Evolutionary conservation across 2,329 filamentous ascomycete species (phyloP), one percentile per base, ranked within the genome.

Genomic region (Sclerotinia glacialis): DNA sequence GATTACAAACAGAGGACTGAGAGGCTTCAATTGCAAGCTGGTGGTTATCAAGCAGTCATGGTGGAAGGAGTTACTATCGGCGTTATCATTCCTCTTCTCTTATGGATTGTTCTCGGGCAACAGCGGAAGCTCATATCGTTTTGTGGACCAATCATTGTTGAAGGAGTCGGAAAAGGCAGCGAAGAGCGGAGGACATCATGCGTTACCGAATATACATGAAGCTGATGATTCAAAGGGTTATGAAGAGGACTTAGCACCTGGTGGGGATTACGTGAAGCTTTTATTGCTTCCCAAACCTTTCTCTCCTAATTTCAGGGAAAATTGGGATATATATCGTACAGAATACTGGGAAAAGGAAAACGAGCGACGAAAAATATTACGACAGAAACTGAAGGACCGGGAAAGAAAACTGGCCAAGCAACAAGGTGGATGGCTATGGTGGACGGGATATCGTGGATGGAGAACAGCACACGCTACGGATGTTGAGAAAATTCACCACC

Each of bases 341-440:
- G 93, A 97, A 68, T 99, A 97, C 79, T 99, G 95, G 95, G 94
- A 97, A 73, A 89, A 89, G 69, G 95, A 99, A 78, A 99, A 99
- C 75, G 92, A 96, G 77, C 88, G 94, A 2, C 87, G 95, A 16
- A 85, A 89, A 3, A 80, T 90, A 67, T 81, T 97, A 31, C 85
- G 92, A 52, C 76, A 83, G 53, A 90, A 90, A 75, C 80, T 97
- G 60, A 85, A 87, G 69, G 84, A 87, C 62, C 84, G 86, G 42
- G 88, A 93, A 72, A 83, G 84, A 23, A 86, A 89, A 68, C 79
- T 91, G 49, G 88, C 89, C 16, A 87, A 86, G 74, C 82, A 88
- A 73, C 83, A 88, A 69, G 87, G 89, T 63, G 86, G 89, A 28
- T 91, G 89, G 88, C 81, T 96, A 46, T 96, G 92, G 92, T 96